Evolutionary conservation across 1,284 basidiomycete genomes (phyloP).

Genomic region (Neolentinus lepideus): DNA sequence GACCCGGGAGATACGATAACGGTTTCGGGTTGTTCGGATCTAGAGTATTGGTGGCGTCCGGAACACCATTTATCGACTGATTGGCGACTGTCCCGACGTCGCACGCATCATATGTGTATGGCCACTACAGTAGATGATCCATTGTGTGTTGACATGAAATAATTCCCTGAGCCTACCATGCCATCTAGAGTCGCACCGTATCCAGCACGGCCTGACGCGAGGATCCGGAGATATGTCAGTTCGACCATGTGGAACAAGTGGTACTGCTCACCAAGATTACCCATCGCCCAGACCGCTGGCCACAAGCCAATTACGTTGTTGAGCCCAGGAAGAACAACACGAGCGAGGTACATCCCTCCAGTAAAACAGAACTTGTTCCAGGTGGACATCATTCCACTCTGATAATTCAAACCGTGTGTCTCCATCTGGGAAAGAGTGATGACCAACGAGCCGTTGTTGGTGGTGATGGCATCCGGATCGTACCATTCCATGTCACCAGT

Average conservation of each 20-base stretch:
- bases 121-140: constrained; percentile 37
- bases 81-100: constrained; percentile 61
- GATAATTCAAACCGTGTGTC: constrained; percentile 55
- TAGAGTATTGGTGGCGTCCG: constrained; percentile 34
- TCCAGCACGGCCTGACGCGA: constrained; percentile 13
- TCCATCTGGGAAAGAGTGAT: constrained; percentile 42
- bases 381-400: constrained; percentile 23
- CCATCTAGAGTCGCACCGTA: constrained; percentile 18
- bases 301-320: constrained; percentile 41
- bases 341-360: constrained; percentile 38
- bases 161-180: constrained; percentile 9
- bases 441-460: constrained; percentile 52
- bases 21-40: constrained; percentile 26
- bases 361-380: constrained; percentile 60
- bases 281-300: constrained; percentile 56
- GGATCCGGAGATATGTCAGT: neutral
- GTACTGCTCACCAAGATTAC: constrained; percentile 39
- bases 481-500: constrained; percentile 49
- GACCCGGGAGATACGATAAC: constrained; percentile 74
- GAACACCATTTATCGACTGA: constrained; percentile 35
- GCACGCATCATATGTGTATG: constrained; percentile 72
- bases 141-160: neutral
- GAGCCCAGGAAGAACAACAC: constrained; percentile 25
- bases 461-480: constrained; percentile 59
- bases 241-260: neutral